These are phyloP conservation scores for Adansonia digitata DNA, from an alignment of 345 rosid species.

Conservation along the genomic window DNA sequence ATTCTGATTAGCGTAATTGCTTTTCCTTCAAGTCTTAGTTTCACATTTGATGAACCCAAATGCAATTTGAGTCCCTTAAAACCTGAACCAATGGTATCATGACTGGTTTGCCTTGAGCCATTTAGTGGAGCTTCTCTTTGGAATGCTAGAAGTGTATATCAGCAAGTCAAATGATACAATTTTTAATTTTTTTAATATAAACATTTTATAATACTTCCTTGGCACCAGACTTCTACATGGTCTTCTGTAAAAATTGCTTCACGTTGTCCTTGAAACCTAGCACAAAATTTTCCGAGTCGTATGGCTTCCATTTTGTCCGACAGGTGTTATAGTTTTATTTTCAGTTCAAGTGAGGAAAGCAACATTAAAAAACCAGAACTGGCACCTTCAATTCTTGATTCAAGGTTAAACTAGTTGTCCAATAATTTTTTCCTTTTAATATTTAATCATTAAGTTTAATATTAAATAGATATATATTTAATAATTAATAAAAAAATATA, in stretches of 20 bases:
- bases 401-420: too few relatives aligned
- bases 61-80: not conserved
- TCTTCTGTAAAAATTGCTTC: not conserved
- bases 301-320: too few relatives aligned
- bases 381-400: too few relatives aligned
- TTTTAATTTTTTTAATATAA: not conserved
- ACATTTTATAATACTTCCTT: not conserved
- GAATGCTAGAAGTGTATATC: conserved; percentile 1
- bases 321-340: too few relatives aligned
- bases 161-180: not conserved
- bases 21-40: not conserved
- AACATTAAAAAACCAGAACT: too few relatives aligned
- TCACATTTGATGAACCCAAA: conserved; percentile 4
- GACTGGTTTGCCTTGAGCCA: conserved; percentile 9
- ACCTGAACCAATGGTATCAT: not conserved
- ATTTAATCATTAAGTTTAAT: too few relatives aligned
- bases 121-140: not conserved
- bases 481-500: too few relatives aligned
- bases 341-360: too few relatives aligned
- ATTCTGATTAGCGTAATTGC: conserved; percentile 22
- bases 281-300: too few relatives aligned
- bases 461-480: too few relatives aligned
- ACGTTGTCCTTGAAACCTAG: too few relatives aligned
- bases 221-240: not conserved
- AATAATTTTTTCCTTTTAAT: too few relatives aligned